Base-by-base conservation (phyloP, 2,329 filamentous ascomycete species). In the Alternaria incomplexa region DNA sequence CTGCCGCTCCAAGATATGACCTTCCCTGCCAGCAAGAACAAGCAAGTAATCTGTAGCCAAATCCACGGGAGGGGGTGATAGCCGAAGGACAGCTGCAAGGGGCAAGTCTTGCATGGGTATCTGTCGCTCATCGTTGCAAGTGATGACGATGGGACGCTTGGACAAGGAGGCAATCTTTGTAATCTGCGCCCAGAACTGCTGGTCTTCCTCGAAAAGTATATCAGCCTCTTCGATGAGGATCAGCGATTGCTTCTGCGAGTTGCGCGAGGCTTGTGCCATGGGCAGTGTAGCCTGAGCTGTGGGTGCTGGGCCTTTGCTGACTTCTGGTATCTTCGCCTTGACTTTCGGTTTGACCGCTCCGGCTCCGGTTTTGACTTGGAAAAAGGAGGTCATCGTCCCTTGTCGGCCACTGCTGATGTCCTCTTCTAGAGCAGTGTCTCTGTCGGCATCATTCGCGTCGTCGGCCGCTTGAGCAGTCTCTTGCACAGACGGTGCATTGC, bases 201-300 rank as follows among this genome's bases (percentile, higher is more conserved):
- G 95, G 77, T 99, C 96, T 77, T 98, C 95, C 57, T 97, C 94
- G 77, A 96, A 99, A 1, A 99, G 85, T 15, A 98, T 83, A 74
- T 99, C 96, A 0, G 93, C 93, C 80, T 99, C 96, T 79, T 99
- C 96, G 1, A 99, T 84, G 2, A 99, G 84, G 65, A 99, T 97
- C 20, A 99, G 83, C 0, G 95, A 98, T 79, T 99, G 96, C 72
- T 96, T 97, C 78, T 98, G 95, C 25, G 67, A 78, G 30, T 75
- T 74, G 20, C 60, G 71, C 85, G 63, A 79, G 60, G 64, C 17
- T 54, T 67, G 46, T 71, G 71, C 22, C 62, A 67, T 30, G 11
- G 70, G 64, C 9, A 78, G 56, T 26, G 70, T 74, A 22, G 69
- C 60, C 57, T 79, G 62, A 15, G 67, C 69, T 9, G 63, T 62